phyloP scores from a whole-genome alignment of 345 rosid genomes.

The Eutrema heterophyllum region DNA sequence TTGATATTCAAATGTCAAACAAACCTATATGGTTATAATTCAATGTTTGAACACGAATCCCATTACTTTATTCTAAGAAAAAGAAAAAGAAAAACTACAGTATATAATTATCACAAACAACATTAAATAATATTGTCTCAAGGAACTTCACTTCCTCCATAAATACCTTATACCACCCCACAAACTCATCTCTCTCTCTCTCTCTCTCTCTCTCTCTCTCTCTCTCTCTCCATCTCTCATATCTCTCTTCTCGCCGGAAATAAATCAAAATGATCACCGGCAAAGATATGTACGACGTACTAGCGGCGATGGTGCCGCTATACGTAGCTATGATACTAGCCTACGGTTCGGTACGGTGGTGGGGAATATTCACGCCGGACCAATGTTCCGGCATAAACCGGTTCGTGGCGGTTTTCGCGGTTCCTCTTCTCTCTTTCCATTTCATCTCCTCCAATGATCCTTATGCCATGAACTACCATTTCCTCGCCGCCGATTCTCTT shows the following conservation, averaged over 20 bases:
- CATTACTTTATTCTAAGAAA: background rate
- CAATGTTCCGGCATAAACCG: constrained; percentile 90
- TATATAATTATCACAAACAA: background rate
- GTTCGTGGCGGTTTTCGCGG: constrained; percentile 81
- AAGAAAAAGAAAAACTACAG: background rate
- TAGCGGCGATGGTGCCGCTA: constrained; percentile 75
- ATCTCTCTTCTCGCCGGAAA: constrained; percentile 11
- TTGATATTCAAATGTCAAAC: background rate
- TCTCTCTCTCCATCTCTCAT: constrained; percentile 2
- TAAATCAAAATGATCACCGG: constrained; percentile 53
- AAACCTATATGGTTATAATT: background rate
- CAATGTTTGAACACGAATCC: constrained; percentile 21
- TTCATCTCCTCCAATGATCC: constrained; percentile 74
- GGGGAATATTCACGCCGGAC: constrained; percentile 83
- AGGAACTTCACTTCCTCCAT: constrained; percentile 23
- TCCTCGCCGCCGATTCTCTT: constrained; percentile 78
- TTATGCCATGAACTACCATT: constrained; percentile 74
- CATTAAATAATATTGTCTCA: constrained; percentile 10
- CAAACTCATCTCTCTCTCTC: background rate
- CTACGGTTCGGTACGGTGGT: constrained; percentile 87
- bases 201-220: constrained; percentile 3
- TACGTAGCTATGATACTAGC: constrained; percentile 85
- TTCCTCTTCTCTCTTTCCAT: constrained; percentile 79
- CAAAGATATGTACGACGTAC: constrained; percentile 71
- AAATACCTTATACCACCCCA: constrained; percentile 19